phyloP scores from a whole-genome alignment of 345 rosid species.

The Nasturtium officinale region DNA sequence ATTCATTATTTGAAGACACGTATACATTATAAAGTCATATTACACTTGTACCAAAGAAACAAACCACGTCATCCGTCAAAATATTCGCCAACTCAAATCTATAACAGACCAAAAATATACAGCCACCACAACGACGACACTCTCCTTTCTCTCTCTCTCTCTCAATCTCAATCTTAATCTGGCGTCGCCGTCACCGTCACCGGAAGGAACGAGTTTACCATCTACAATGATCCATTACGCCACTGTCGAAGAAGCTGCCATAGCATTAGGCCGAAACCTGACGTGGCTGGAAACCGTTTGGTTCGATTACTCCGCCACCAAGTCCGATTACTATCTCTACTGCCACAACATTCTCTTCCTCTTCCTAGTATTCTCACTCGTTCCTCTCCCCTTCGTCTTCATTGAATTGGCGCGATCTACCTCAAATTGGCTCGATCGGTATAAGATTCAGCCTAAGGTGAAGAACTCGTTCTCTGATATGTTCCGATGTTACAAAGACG shows the following conservation, averaged over 20 bases:
- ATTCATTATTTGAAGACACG: no score
- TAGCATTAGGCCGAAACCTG: conserved; percentile 66
- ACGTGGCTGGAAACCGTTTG: conserved; percentile 66
- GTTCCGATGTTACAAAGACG: conserved; percentile 67
- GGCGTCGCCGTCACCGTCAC: not conserved
- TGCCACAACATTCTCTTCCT: conserved; percentile 70
- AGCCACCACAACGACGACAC: conserved; percentile 13
- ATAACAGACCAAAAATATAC: conserved; percentile 23
- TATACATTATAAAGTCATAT: no score
- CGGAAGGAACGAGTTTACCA: not conserved
- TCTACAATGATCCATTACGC: conserved; percentile 65
- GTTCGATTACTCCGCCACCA: conserved; percentile 70
- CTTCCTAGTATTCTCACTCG: conserved; percentile 62
- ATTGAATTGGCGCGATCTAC: conserved; percentile 48
- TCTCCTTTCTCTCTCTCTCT: not conserved
- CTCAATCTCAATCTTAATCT: conserved; percentile 11
- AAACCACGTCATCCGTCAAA: conserved; percentile 15
- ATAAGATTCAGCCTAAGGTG: conserved; percentile 89
- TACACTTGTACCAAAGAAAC: not conserved
- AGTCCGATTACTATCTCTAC: conserved; percentile 76
- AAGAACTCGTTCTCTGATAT: conserved; percentile 53
- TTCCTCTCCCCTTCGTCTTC: conserved; percentile 63
- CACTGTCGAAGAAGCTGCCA: conserved; percentile 61
- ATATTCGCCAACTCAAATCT: conserved; percentile 13
- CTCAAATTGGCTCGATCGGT: conserved; percentile 46